These are phyloP conservation scores for Chrysoporthe cubensis DNA, from an alignment of 2,329 filamentous ascomycete species.

Conservation along the genomic window DNA sequence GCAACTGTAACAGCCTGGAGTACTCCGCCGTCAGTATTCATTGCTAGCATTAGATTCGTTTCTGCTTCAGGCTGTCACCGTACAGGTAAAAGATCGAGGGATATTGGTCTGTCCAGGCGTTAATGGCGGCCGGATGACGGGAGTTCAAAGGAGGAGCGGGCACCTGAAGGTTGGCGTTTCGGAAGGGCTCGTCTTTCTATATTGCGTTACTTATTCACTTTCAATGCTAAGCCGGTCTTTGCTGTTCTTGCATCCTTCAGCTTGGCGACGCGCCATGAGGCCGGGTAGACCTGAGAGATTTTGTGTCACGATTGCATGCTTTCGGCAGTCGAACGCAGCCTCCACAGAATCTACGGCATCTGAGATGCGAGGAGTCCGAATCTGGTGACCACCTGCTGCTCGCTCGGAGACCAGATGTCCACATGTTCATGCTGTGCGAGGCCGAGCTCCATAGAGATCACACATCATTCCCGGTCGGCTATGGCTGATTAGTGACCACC, in stretches of 20 bases:
- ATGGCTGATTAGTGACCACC: too few relatives aligned
- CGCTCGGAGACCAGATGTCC: too few relatives aligned
- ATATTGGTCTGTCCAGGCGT: background rate
- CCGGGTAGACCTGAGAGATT: too few relatives aligned
- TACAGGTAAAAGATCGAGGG: background rate
- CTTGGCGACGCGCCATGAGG: too few relatives aligned
- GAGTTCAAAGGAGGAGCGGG: background rate
- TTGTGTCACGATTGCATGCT: too few relatives aligned
- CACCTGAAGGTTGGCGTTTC: background rate
- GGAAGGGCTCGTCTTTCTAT: background rate
- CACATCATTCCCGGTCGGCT: too few relatives aligned
- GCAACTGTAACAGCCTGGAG: constrained; percentile 2
- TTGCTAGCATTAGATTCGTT: background rate
- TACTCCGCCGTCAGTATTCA: background rate
- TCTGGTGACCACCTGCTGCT: too few relatives aligned
- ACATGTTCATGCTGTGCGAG: too few relatives aligned
- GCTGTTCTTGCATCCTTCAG: background rate
- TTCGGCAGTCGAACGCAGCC: too few relatives aligned
- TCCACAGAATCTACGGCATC: too few relatives aligned
- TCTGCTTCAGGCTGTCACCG: background rate
- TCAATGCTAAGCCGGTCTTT: background rate
- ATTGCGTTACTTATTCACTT: background rate
- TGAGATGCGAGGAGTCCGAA: too few relatives aligned
- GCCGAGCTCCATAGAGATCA: too few relatives aligned
- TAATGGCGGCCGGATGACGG: background rate